Evolutionary conservation across 2,329 filamentous ascomycete species (phyloP), one percentile per base, ranked within the genome.

Genomic region (Cadophora sp.): DNA sequence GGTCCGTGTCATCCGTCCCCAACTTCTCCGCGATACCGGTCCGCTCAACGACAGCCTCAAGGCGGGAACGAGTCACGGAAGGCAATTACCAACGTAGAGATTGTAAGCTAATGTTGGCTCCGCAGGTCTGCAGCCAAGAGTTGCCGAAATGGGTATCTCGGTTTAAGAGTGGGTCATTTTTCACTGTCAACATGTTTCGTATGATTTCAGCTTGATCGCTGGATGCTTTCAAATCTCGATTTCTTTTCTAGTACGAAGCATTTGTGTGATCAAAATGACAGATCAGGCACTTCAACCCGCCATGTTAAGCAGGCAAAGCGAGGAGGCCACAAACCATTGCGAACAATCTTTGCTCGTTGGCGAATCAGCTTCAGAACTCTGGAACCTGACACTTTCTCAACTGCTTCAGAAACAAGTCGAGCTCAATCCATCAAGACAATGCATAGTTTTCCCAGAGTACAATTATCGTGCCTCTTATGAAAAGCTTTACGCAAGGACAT

Each of bases 371-470:
- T 31, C 43, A 26, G 26, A 22, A 22, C 48, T 64, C 2, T 64
- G 92, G 60, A 87, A 93, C 68, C 80, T 93, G 60, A 93, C 91
- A 0, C 84, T 94, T 8, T 89, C 90, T 6, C 89, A 93, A 76
- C 84, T 94, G 0, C 83, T 94, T 50, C 88, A 91, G 68, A 83
- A 92, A 14, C 91, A 94, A 79, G 89, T 86, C 55, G 83, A 87
- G 62, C 84, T 19, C 19, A 55, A 55, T 88, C 59, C 88, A 91
- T 78, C 86, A 87, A 29, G 83, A 85, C 63, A 84, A 86, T 65
- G 91, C 94, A 40, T 59, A 37, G 65, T 60, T 26, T 66, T 55
- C 59, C 62, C 61, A 11, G 61, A 51, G 16, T 51, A 53, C 22
- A 40, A 29, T 19, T 53, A 53, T 31, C 29, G 48, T 6, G 48